Conservation (phyloP, 768 basidiomycete species). For the Scleroderma bovista region DNA sequence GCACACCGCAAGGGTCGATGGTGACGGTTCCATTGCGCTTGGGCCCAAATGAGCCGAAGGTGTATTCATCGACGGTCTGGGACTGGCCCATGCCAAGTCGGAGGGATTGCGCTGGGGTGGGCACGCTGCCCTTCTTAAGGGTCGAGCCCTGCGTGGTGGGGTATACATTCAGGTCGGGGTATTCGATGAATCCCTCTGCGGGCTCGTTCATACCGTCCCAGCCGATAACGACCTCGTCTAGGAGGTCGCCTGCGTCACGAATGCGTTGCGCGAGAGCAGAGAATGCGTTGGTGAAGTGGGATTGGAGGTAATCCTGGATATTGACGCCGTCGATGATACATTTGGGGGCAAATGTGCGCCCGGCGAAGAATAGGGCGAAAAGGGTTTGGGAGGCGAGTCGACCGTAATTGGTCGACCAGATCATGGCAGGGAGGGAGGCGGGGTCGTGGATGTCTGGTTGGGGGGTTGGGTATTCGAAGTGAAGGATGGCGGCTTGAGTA, state of each 20-base stretch:
- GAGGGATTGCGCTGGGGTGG: slow-evolving; percentile 80
- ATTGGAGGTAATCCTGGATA: slow-evolving; percentile 84
- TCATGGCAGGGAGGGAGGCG: slow-evolving; percentile 80
- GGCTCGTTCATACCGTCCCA: slow-evolving; percentile 99
- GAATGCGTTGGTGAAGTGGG: slow-evolving; percentile 71
- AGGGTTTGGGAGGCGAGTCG: slow-evolving; percentile 83
- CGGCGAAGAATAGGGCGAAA: slow-evolving; percentile 94
- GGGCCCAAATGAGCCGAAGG: slow-evolving; percentile 78
- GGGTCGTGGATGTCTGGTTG: slow-evolving; percentile 56
- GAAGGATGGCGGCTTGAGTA: slow-evolving; percentile 81
- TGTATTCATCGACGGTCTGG: slow-evolving; percentile 78
- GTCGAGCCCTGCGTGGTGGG: slow-evolving; percentile 65
- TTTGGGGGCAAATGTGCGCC: slow-evolving; percentile 82
- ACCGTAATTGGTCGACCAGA: slow-evolving; percentile 95
- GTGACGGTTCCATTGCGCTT: slow-evolving; percentile 64
- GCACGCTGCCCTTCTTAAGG: slow-evolving; percentile 81
- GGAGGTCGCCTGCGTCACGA: slow-evolving; percentile 62
- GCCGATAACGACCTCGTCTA: slow-evolving; percentile 87
- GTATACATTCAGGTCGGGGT: slow-evolving; percentile 59
- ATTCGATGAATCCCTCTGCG: slow-evolving; percentile 67
- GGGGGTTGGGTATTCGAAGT: slow-evolving; percentile 75
- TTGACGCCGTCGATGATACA: slow-evolving; percentile 89
- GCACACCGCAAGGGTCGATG: slow-evolving; percentile 79
- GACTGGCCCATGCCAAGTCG: slow-evolving; percentile 84
- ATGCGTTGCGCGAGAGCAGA: slow-evolving; percentile 73